Evolutionary conservation across 169 alveolate species (phyloP), one percentile per base, ranked within the genome.

Genomic region (Plasmodium relictum): DNA sequence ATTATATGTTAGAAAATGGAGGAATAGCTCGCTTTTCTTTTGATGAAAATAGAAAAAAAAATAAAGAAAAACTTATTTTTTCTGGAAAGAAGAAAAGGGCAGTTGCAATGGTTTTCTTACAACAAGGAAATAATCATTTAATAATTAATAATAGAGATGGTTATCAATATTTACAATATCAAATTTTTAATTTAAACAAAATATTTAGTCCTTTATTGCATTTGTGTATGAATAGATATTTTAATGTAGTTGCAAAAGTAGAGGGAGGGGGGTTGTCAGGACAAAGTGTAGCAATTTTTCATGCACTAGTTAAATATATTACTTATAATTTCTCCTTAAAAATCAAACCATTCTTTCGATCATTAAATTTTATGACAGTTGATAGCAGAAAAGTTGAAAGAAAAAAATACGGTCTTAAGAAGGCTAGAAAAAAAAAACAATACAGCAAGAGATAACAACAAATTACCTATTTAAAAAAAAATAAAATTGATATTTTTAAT

Each of bases 191-290:
- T 62, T 48, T 94, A 45, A 70, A 92, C 69, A 93, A 92, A 73
- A 92, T 94, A 24, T 91, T 94, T 59, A 93, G 93, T 63, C 96
- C 96, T 0, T 37, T 94, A 48, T 71, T 91, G 31, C 71, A 71
- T 70, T 74, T 94, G 39, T 73, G 91, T 52, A 66, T 88, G 72
- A 65, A 94, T 50, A 94, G 88, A 42, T 68, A 89, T 88, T 94
- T 94, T 70, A 92, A 94, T 69, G 80, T 94, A 6, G 93, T 94
- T n/a, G 95, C 96, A 45, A 72, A 16, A 42, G 94, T 88, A 26
- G 69, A 72, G 12, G 96, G 96, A 12, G 96, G 96, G 10, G 96
- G 96, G 0, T 88, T 92, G 18, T 62, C 95, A 0, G 96, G 96
- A 0, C 96, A 94, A 56, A 61, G 94, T 26, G 95, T 89, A n/a